Evolutionary conservation across 139 green algal species (phyloP), one percentile per base, ranked within the genome.

Genomic region (Chlamydomonas schloesseri): DNA sequence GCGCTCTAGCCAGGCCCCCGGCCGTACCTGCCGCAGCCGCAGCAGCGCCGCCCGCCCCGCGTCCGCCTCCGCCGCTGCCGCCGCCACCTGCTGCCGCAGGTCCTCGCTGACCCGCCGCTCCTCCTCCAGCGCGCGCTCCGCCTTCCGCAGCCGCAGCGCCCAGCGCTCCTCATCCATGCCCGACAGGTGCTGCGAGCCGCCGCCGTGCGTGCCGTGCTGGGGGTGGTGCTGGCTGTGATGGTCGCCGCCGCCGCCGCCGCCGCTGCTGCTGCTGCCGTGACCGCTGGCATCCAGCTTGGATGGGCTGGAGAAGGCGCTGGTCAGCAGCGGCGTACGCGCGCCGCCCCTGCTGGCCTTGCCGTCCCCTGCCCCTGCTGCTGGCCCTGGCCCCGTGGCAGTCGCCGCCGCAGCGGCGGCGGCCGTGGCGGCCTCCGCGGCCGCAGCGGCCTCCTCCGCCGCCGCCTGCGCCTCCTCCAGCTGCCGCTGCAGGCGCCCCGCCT

Each of bases 41-140:
- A 73, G 55, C 33, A 80, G 26, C 64, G 70, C 69, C 23, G 74
- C 34, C 23, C 57, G 36, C 10, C 46, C 68, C 33, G 18, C 50
- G 28, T n/a, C n/a, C 53, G 71, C 77, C 68, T 80, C 65, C 67
- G 60, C 65, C 47, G 53, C 62, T 28, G 68, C 55, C 15, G 55
- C 67, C 37, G 58, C 80, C 60, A 90, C 78, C 78, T 83, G 86
- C 55, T 58, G 57, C 31, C 80, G 87, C 64, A 90, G 80, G 6
- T 73, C 67, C 64, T 84, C 71, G 33, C 60, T 77, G 13, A 73
- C 73, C 8, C 62, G 57, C n/a, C 87, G 69, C 81, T 87, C 87
- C 50, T 84, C 79, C 65, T 90, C 80, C 65, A 90, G 80, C 11
- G 87, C 87, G 26, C 73, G 71, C 71, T 90, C 87, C 28, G 87